Evolutionary conservation across 805 yeast species (phyloP).

Genomic region (Lipomyces kockii): DNA sequence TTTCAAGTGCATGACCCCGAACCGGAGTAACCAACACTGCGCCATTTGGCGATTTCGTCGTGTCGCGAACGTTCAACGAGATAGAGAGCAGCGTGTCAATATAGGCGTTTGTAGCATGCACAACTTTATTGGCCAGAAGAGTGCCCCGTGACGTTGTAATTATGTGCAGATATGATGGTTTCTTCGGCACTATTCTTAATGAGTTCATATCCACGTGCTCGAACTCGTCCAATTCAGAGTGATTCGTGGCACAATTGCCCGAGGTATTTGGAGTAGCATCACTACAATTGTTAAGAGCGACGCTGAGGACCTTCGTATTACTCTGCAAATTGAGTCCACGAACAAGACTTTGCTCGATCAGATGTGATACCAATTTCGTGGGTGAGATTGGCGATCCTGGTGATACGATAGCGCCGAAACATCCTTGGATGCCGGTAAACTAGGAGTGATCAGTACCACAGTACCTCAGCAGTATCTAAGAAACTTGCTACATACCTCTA

Average conservation of each 20-base stretch:
- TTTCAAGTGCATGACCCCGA: constrained; percentile 42
- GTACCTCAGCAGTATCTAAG: constrained; percentile 40
- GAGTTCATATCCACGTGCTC: constrained; percentile 18
- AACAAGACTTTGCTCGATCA: constrained; percentile 45
- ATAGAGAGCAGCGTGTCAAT: constrained; percentile 30
- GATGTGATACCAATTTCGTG: constrained; percentile 48
- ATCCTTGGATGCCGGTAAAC: constrained; percentile 41
- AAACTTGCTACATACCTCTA: constrained; percentile 11
- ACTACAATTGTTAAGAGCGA: constrained; percentile 31
- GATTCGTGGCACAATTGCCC: neutral
- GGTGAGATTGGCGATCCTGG: constrained; percentile 56
- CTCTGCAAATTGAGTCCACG: constrained; percentile 52
- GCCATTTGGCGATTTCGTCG: neutral
- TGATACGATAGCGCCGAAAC: constrained; percentile 46
- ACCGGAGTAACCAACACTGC: constrained; percentile 38
- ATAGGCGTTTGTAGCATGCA: constrained; percentile 50
- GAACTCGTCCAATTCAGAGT: constrained; percentile 28
- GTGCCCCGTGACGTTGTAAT: constrained; percentile 45
- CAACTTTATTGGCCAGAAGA: constrained; percentile 45
- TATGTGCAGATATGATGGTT: constrained; percentile 18
- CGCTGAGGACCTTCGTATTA: constrained; percentile 48
- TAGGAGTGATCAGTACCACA: constrained; percentile 40
- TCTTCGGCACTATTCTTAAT: constrained; percentile 24
- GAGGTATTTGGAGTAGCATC: neutral
- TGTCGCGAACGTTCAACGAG: constrained; percentile 15